phyloP scores from a whole-genome alignment of 1,139 yeast genomes.

The Hemisphaericaspora lyxosophila region DNA sequence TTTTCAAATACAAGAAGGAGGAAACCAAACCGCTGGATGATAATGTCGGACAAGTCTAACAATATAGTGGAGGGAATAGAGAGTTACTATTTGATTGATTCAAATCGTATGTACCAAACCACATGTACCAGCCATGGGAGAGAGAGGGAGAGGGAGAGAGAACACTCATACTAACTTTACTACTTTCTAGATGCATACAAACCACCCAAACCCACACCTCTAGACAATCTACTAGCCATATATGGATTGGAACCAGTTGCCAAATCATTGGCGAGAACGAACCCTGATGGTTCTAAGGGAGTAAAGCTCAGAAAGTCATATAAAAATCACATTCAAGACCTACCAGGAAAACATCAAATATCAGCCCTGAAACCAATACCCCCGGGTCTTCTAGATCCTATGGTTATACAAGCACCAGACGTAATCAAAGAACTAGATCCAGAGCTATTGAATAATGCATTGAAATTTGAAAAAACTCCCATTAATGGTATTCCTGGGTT shows the following conservation, averaged over 20 bases:
- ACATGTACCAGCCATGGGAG: too few relatives aligned
- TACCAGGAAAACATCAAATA: constrained; percentile 77
- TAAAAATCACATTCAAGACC: constrained; percentile 83
- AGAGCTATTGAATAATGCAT: constrained; percentile 47
- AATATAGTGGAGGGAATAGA: constrained; percentile 15
- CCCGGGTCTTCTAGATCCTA: constrained; percentile 52
- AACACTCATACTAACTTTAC: constrained; percentile 10
- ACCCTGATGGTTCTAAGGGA: constrained; percentile 85
- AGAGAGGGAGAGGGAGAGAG: too few relatives aligned
- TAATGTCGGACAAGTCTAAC: constrained; percentile 4
- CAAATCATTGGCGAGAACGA: constrained; percentile 79
- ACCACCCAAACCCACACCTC: constrained; percentile 64
- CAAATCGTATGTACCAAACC: constrained; percentile 22
- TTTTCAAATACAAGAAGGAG: neutral
- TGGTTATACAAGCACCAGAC: constrained; percentile 38
- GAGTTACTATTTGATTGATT: constrained; percentile 24
- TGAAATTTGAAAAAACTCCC: constrained; percentile 67
- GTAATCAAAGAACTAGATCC: constrained; percentile 52
- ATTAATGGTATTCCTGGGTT: constrained; percentile 78
- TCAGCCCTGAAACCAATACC: constrained; percentile 58
- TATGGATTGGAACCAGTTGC: constrained; percentile 73
- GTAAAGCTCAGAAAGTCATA: constrained; percentile 90
- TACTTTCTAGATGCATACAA: constrained; percentile 33
- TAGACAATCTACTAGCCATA: constrained; percentile 64
- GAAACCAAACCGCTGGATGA: neutral